These are phyloP conservation scores for Starmerella kuoi DNA, from an alignment of 805 yeast genomes.

Conservation along the genomic window DNA sequence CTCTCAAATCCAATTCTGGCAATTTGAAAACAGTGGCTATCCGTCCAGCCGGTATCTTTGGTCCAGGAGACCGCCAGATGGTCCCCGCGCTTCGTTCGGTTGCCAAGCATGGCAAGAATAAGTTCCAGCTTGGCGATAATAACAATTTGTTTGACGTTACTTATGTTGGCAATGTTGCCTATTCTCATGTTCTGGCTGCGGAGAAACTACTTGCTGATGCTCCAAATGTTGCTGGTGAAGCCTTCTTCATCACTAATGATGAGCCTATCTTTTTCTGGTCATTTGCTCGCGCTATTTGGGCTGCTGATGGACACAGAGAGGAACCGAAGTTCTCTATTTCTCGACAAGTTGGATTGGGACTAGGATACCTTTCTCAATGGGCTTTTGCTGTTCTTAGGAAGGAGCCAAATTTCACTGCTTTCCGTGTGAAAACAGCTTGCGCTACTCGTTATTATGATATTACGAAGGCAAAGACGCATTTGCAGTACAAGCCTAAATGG, in stretches of 20 bases:
- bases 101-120: constrained; percentile 72
- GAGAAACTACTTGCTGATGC: constrained; percentile 42
- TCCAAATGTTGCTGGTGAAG: constrained; percentile 62
- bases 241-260: constrained; percentile 85
- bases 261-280: constrained; percentile 96
- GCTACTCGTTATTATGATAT: constrained; percentile 91
- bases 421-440: constrained; percentile 83
- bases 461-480: constrained; percentile 61
- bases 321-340: constrained; percentile 53
- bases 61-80: constrained; percentile 95
- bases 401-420: constrained; percentile 91
- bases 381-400: constrained; percentile 59
- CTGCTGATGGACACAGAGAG: constrained; percentile 81
- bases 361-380: constrained; percentile 72
- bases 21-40: constrained; percentile 67
- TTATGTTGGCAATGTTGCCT: constrained; percentile 96
- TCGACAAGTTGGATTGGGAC: constrained; percentile 62
- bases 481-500: constrained; percentile 76
- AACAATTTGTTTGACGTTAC: constrained; percentile 93
- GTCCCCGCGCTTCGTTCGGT: constrained; percentile 85
- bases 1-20: constrained; percentile 56
- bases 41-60: constrained; percentile 96
- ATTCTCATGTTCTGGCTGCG: constrained; percentile 90
- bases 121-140: constrained; percentile 90
- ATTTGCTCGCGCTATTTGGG: constrained; percentile 92